Evolutionary conservation across 2,329 filamentous ascomycete genomes (phyloP).

Genomic region (Aspergillus neoniger): DNA sequence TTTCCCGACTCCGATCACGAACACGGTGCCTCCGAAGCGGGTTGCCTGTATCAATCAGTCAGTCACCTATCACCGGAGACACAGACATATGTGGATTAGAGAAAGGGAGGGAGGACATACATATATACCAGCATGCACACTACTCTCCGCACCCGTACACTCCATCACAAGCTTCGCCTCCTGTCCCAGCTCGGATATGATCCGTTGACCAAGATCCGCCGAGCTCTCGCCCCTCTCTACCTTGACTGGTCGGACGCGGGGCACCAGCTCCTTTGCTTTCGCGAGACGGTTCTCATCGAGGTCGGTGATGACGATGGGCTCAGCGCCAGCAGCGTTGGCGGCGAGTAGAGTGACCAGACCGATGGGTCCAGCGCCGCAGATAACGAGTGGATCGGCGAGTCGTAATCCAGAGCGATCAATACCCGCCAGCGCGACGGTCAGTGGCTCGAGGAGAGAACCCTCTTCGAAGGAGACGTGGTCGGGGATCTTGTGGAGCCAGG

Average conservation of each 20-base stretch:
- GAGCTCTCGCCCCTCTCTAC: slow-evolving; percentile 12
- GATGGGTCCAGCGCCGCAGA: slow-evolving; percentile 23
- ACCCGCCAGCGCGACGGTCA: slow-evolving; percentile 21
- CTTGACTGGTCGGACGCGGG: slow-evolving; percentile 15
- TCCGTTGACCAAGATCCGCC: slow-evolving; percentile 11
- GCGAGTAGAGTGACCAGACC: slow-evolving; percentile 23
- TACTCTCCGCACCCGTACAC: slow-evolving; percentile 24
- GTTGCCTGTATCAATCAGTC: slow-evolving; percentile 14
- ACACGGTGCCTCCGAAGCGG: slow-evolving; percentile 21
- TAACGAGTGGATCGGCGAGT: slow-evolving; percentile 20
- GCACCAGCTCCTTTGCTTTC: slow-evolving; percentile 23
- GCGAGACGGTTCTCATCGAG: slow-evolving; percentile 20
- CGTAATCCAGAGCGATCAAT: slow-evolving; percentile 21
- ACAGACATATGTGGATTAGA: no score
- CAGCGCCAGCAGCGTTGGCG: slow-evolving; percentile 20
- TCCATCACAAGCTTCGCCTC: slow-evolving; percentile 25
- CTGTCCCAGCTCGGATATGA: slow-evolving; percentile 19
- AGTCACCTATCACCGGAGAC: no score
- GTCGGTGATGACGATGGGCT: slow-evolving; percentile 23
- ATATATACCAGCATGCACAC: slow-evolving; percentile 24
- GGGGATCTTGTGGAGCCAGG: slow-evolving; percentile 22
- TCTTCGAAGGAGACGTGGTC: slow-evolving; percentile 21
- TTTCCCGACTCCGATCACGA: slow-evolving; percentile 24
- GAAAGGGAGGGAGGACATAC: slow-evolving; percentile 3
- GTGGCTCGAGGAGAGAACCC: slow-evolving; percentile 19